Evolutionary conservation across 2,329 filamentous ascomycete genomes (phyloP).

Genomic region (Aspergillus tamarii): DNA sequence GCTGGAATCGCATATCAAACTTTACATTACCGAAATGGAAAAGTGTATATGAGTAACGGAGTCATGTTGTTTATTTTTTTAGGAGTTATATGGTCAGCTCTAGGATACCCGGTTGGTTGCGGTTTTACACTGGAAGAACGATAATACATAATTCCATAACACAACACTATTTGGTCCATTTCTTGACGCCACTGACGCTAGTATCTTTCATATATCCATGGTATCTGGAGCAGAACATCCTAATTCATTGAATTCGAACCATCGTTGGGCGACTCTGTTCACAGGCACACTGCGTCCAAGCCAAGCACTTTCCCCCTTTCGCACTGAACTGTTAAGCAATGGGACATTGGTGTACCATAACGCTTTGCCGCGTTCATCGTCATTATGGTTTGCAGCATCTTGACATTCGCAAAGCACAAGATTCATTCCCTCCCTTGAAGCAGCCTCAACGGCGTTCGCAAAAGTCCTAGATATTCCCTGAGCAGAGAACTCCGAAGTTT

Average conservation of each 20-base stretch:
- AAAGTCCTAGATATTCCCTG: conserved; percentile 52
- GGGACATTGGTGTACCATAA: conserved; percentile 59
- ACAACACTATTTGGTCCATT: conserved; percentile 5
- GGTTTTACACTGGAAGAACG: conserved; percentile 30
- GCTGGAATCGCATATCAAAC: conserved; percentile 94
- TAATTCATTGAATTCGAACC: conserved; percentile 63
- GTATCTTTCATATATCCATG: conserved; percentile 12
- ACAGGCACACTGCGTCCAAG: conserved; percentile 62
- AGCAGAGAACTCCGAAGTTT: conserved; percentile 51
- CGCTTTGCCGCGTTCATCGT: conserved; percentile 35
- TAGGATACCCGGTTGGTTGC: conserved; percentile 45
- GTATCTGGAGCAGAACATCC: conserved; percentile 13
- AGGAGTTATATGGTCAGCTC: conserved; percentile 41
- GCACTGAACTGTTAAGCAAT: conserved; percentile 61
- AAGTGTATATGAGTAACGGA: conserved; percentile 65
- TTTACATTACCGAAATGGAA: conserved; percentile 99
- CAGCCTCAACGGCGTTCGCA: conserved; percentile 43
- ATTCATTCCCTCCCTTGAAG: conserved; percentile 31
- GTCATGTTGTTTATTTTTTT: conserved; percentile 23
- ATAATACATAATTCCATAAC: conserved; percentile 23
- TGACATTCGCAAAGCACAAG: conserved; percentile 48
- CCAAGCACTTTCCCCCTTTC: conserved; percentile 54
- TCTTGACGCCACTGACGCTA: conserved; percentile 16
- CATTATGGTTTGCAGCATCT: conserved; percentile 33
- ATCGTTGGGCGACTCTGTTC: conserved; percentile 62